A percentile compares a stretch with the other conserved stretches of the same genome.
These are phyloP conservation scores for Alternaria longipes DNA, from an alignment of 2,329 filamentous ascomycete genomes.

Conservation along the genomic window DNA sequence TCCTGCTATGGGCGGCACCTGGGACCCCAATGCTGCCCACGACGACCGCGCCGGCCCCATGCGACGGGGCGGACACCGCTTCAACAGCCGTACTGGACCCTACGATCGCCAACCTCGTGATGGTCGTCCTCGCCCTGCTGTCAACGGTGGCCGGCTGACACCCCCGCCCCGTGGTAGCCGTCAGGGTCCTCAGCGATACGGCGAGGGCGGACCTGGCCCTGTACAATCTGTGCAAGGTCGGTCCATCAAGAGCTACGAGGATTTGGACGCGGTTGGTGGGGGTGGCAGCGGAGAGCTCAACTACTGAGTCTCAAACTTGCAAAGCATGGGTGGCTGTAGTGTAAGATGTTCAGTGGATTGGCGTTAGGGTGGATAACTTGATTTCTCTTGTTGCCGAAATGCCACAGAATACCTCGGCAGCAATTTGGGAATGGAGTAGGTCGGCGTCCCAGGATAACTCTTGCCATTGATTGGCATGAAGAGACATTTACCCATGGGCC, in stretches of 20 bases:
- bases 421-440: conserved; percentile 9
- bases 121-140: conserved; percentile 57
- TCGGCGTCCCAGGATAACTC: conserved; percentile 14
- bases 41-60: conserved; percentile 55
- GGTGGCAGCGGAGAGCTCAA: conserved; percentile 83
- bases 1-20: conserved; percentile 60
- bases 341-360: conserved; percentile 23
- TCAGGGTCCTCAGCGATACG: conserved; percentile 70
- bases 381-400: conserved; percentile 22
- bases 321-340: conserved; percentile 9
- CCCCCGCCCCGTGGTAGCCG: conserved; percentile 60
- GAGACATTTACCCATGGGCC: conserved; percentile 5
- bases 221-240: conserved; percentile 91
- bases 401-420: conserved; percentile 18
- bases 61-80: conserved; percentile 52
- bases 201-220: conserved; percentile 80
- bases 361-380: conserved; percentile 25
- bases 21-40: conserved; percentile 60
- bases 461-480: conserved; percentile 3
- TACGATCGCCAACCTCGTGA: conserved; percentile 54
- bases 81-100: conserved; percentile 52
- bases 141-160: conserved; percentile 59
- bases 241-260: conserved; percentile 96
- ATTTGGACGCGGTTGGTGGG: conserved; percentile 78
- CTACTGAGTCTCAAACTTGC: conserved; percentile 65